These are phyloP conservation scores for Geotrichum siamense DNA, from an alignment of 1,139 yeast species.

Conservation along the genomic window DNA sequence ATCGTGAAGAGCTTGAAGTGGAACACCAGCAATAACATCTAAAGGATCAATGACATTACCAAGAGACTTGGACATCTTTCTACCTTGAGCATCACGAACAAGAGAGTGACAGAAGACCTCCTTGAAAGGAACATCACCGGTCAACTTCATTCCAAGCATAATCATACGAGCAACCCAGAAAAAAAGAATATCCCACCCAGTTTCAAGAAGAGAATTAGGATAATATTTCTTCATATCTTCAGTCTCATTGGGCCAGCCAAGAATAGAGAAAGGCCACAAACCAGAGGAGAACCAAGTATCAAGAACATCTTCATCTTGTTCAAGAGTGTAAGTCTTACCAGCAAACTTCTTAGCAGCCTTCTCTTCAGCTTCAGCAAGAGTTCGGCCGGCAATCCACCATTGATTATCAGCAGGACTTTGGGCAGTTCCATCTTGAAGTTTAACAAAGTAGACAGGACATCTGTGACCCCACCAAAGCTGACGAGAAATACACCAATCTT, in stretches of 20 bases:
- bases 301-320: conserved; percentile 95
- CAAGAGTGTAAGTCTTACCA: conserved; percentile 59
- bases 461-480: conserved; percentile 99
- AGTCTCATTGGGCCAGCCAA: conserved; percentile 88
- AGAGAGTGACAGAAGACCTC: conserved; percentile 98
- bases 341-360: conserved; percentile 76
- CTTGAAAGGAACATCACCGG: conserved; percentile 86
- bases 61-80: conserved; percentile 96
- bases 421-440: conserved; percentile 37
- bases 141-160: conserved; percentile 78
- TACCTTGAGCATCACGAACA: conserved; percentile 98
- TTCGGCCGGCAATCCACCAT: conserved; percentile 90
- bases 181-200: conserved; percentile 98
- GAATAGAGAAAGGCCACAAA: conserved; percentile 92
- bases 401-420: conserved; percentile 56
- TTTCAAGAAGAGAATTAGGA: conserved; percentile 91
- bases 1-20: conserved; percentile 70
- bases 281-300: conserved; percentile 99
- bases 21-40: conserved; percentile 86
- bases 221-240: conserved; percentile 68
- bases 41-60: conserved; percentile 96
- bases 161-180: conserved; percentile 99
- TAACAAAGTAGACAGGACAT: conserved; percentile 90
- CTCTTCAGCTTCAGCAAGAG: conserved; percentile 68
- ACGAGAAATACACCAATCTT: conserved; percentile 99